A percentile compares a stretch with the other conserved stretches of the same genome.
These are phyloP conservation scores for Diaporthe caulivora DNA, from an alignment of 2,329 filamentous ascomycete species.

Conservation along the genomic window DNA sequence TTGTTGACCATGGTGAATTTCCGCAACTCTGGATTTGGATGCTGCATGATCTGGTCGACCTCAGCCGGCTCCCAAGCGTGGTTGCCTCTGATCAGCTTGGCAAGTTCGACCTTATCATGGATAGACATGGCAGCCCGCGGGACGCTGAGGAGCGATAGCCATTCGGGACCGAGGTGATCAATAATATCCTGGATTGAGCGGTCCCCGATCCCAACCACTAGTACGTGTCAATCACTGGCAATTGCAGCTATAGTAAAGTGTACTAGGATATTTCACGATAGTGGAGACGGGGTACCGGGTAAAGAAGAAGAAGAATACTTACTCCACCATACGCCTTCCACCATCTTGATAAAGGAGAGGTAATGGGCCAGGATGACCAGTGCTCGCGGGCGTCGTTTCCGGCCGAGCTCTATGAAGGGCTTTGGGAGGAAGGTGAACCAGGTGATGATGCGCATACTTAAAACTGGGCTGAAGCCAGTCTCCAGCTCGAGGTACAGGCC, in stretches of 20 bases:
- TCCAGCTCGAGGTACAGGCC: constrained; percentile 64
- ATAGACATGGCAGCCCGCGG: constrained; percentile 54
- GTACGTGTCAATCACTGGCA: constrained; percentile 24
- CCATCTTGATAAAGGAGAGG: constrained; percentile 61
- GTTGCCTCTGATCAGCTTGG: constrained; percentile 58
- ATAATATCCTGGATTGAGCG: constrained; percentile 60
- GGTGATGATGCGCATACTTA: constrained; percentile 64
- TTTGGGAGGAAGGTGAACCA: constrained; percentile 65
- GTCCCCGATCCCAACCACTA: constrained; percentile 56
- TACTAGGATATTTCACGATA: too few species aligned
- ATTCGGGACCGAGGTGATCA: constrained; percentile 54
- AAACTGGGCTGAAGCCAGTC: constrained; percentile 57
- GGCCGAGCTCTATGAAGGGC: constrained; percentile 58
- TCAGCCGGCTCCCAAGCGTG: constrained; percentile 54
- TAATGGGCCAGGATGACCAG: constrained; percentile 67
- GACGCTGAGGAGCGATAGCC: constrained; percentile 55
- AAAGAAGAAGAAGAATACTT: neutral
- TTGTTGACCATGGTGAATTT: constrained; percentile 40
- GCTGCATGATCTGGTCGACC: constrained; percentile 41
- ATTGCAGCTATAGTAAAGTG: neutral
- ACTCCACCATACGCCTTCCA: constrained; percentile 60
- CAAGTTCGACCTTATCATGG: constrained; percentile 51
- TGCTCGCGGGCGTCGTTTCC: constrained; percentile 57
- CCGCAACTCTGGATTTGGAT: constrained; percentile 16
- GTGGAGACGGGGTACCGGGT: neutral